These are phyloP conservation scores for Aurinia saxatilis DNA, from an alignment of 345 rosid species.

Conservation along the genomic window DNA sequence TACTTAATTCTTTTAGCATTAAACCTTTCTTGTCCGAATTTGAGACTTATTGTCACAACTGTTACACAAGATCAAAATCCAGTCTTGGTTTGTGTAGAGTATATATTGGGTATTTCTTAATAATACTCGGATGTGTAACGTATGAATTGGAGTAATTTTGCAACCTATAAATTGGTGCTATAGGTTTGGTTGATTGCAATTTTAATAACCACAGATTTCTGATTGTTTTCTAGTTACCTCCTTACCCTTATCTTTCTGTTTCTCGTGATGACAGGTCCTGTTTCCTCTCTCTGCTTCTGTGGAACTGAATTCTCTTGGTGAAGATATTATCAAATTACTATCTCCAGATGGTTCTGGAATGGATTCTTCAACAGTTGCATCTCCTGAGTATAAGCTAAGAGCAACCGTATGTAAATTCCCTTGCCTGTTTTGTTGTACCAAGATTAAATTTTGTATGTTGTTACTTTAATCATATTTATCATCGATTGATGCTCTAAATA, in stretches of 20 bases:
- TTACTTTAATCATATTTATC: background rate
- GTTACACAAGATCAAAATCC: no score
- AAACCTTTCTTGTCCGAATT: no score
- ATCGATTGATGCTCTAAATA: background rate
- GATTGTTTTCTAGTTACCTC: no score
- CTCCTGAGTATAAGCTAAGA: constrained; percentile 65
- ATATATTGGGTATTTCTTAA: no score
- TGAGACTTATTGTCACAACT: no score
- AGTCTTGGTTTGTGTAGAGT: no score
- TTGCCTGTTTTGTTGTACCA: background rate
- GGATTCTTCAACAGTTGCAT: constrained; percentile 48
- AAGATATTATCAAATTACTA: constrained; percentile 46
- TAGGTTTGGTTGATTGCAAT: background rate
- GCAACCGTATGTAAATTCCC: constrained; percentile 46
- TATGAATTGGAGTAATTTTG: no score
- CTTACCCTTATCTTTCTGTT: background rate
- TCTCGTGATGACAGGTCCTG: constrained; percentile 47
- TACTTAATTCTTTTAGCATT: no score
- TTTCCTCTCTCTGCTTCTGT: constrained; percentile 69
- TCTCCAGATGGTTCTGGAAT: constrained; percentile 35
- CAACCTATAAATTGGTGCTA: background rate
- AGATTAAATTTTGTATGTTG: background rate
- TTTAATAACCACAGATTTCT: background rate
- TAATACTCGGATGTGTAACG: no score
- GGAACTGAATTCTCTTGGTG: constrained; percentile 48